Base-by-base conservation (phyloP, 1,284 basidiomycete species). In the Trametes polyzona region DNA sequence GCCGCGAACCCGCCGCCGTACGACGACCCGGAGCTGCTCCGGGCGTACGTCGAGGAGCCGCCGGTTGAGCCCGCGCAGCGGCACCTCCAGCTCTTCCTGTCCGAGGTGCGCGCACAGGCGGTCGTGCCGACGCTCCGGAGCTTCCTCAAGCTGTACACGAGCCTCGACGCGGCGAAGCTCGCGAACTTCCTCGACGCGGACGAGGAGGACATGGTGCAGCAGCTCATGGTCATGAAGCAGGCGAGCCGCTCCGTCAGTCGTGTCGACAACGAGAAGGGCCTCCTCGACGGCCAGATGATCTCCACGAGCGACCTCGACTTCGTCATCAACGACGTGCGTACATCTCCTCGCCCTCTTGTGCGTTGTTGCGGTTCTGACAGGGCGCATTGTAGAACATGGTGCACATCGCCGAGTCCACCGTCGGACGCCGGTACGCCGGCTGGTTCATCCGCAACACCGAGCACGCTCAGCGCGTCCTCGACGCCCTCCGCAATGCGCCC, bases 381-480 rank as follows among this genome's bases (percentile, higher is more conserved):
- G 16, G 30, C 10, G 23, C 8, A 19, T 6, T 23, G 17, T 62
- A 95, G 92, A 91, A 95, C 70, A 95, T 96, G 92, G 90, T 98
- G 8, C 93, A 96, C 69, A 95, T 98, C 67, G 90, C 93, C 16
- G 95, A 98, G 73, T 93, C 92, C 16, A 95, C 95, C 0, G 88
- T 96, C 12, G 95, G 95, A 21, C 78, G 96, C 47, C 87, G 94
- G 53, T 98, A 93, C 70, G 96, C 95, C 2, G 94, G 95, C 37
- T 97, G 94, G 93, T 98, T 98, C 78, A 95, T 98, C 75, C 88
- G 95, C 63, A 95, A 95, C 74, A 92, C 93, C 4, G 93, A 96
- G 73, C 86, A 94, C 66, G 88, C 93, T 11, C 90, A 93, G 70
- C 84, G 92, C 58, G 90, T 94, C 48, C 81, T 89, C 63, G 92